Conservation (phyloP, 768 basidiomycete species). For the Cystoderma amianthinum region DNA sequence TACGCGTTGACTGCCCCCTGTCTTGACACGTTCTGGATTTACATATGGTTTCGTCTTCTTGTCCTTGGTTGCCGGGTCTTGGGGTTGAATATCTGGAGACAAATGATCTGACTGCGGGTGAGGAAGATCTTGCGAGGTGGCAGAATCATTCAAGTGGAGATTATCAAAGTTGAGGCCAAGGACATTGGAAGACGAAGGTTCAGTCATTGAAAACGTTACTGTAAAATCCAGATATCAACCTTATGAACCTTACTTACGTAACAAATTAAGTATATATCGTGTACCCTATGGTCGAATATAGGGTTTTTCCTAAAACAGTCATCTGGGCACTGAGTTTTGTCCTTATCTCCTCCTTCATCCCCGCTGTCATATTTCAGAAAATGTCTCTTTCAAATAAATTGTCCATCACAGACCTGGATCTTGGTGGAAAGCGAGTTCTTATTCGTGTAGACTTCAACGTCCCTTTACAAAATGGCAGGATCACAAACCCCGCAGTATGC, state of each 20-base stretch:
- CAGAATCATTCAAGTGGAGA: slow-evolving; percentile 19
- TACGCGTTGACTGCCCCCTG: slow-evolving; percentile 71
- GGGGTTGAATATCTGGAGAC: too few species aligned
- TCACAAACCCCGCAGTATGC: slow-evolving; percentile 94
- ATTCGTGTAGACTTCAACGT: slow-evolving; percentile 97
- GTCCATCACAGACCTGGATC: slow-evolving; percentile 83
- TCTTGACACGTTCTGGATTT: slow-evolving; percentile 80
- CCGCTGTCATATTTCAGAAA: too few species aligned
- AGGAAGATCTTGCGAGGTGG: neutral
- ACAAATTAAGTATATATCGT: too few species aligned
- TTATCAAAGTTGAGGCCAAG: slow-evolving; percentile 76
- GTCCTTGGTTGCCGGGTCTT: too few species aligned
- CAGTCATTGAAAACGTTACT: too few species aligned
- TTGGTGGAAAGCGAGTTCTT: slow-evolving; percentile 84
- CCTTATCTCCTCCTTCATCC: too few species aligned
- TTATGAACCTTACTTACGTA: too few species aligned
- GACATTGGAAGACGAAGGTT: slow-evolving; percentile 41
- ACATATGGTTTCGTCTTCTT: slow-evolving; percentile 74
- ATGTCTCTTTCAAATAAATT: slow-evolving; percentile 97
- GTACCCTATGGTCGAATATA: slow-evolving; percentile 27
- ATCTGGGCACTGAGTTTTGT: too few species aligned
- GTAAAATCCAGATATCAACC: too few species aligned
- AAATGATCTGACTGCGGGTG: neutral
- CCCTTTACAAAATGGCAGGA: slow-evolving; percentile 82
- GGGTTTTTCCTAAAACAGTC: slow-evolving; percentile 8